phyloP scores from a whole-genome alignment of 768 basidiomycete genomes.

The Cystofilobasidium macerans region DNA sequence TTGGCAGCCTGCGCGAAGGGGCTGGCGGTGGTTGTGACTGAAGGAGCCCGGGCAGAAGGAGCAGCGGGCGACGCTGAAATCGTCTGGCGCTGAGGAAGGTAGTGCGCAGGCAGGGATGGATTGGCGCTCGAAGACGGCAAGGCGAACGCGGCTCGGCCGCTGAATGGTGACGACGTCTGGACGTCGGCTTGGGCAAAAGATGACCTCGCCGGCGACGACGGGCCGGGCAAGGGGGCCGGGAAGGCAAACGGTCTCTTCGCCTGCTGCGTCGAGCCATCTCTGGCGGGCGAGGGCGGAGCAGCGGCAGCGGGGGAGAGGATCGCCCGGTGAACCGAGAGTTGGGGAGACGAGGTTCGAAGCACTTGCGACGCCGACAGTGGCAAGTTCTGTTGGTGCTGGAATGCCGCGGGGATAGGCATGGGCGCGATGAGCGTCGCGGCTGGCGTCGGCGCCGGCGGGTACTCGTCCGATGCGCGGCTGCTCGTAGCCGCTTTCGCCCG shows the following conservation, averaged over 20 bases:
- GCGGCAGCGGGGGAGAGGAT: background rate
- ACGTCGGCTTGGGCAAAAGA: background rate
- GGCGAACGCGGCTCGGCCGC: background rate
- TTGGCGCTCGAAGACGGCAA: background rate
- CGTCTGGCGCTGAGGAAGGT: background rate
- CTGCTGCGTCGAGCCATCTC: background rate
- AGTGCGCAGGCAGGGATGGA: background rate
- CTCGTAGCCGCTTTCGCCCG: background rate
- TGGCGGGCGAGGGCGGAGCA: background rate
- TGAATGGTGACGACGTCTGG: background rate
- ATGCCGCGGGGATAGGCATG: background rate
- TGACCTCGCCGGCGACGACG: background rate
- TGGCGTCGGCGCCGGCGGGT: conserved; percentile 2
- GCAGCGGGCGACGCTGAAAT: background rate
- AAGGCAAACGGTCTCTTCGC: background rate
- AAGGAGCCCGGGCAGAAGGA: background rate
- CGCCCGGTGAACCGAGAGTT: conserved; percentile 21
- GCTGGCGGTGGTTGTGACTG: background rate
- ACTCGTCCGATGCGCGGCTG: background rate
- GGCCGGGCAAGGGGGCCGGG: background rate
- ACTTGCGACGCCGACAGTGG: conserved; percentile 22
- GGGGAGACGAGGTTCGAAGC: conserved; percentile 21
- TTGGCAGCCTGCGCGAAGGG: conserved; percentile 1
- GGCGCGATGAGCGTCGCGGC: background rate
- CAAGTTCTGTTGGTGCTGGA: conserved; percentile 2